Evolutionary conservation across 2,329 filamentous ascomycete species (phyloP).

Genomic region (Thelonectria rubi): DNA sequence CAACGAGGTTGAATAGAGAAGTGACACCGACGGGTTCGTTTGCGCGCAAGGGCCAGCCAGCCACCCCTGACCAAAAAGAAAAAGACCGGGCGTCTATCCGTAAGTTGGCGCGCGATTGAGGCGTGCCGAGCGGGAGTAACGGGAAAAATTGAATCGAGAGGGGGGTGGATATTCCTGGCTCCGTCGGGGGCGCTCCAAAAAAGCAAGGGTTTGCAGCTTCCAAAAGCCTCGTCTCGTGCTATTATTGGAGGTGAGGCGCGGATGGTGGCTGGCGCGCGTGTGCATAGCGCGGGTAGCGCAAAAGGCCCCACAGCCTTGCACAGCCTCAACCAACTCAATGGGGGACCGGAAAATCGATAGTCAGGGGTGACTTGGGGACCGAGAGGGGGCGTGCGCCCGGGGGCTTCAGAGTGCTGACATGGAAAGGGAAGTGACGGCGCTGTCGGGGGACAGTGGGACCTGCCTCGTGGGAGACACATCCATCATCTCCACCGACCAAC

Average conservation of each 20-base stretch:
- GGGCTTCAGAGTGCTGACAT: constrained; percentile 12
- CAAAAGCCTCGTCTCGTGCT: constrained; percentile 17
- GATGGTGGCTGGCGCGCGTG: constrained; percentile 25
- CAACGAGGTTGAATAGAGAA: not conserved
- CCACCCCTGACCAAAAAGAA: no score
- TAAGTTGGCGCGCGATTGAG: not conserved
- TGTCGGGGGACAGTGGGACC: not conserved
- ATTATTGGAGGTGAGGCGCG: constrained; percentile 28
- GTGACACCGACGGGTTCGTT: constrained; percentile 16
- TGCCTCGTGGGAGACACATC: constrained; percentile 11
- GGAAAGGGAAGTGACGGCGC: no score
- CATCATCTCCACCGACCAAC: constrained; percentile 14
- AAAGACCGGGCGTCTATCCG: no score
- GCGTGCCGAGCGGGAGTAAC: not conserved
- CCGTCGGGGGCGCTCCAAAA: no score
- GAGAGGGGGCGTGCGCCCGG: not conserved
- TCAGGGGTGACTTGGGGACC: constrained; percentile 14
- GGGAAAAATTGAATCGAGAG: no score
- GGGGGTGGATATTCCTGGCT: no score
- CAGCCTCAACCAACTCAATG: constrained; percentile 16
- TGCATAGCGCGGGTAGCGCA: constrained; percentile 7
- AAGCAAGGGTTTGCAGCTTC: not conserved
- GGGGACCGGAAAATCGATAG: constrained; percentile 15
- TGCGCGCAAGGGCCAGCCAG: not conserved
- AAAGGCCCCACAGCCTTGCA: not conserved